Evolutionary conservation across 768 basidiomycete species (phyloP).

Genomic region (Lactifluus echinatus): DNA sequence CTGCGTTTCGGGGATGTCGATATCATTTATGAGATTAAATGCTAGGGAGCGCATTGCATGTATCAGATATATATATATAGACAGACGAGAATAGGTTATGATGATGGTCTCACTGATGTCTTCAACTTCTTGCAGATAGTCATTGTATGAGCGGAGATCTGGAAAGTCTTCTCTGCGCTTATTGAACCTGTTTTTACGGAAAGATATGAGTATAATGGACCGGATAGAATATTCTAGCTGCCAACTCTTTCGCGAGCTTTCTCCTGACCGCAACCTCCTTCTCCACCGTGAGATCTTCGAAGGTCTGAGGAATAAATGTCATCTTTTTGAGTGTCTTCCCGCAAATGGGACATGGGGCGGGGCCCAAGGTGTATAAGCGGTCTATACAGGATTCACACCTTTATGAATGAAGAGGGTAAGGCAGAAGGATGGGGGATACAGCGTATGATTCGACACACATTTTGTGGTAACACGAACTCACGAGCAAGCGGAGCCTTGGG

Average conservation of each 20-base stretch:
- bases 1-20: constrained; percentile 76
- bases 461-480: constrained; percentile 97
- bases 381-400: constrained; percentile 99
- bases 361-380: constrained; percentile 88
- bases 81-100: constrained; percentile 16
- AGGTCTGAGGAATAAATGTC: constrained; percentile 93
- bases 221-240: constrained; percentile 1
- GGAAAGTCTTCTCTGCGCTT: constrained; percentile 86
- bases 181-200: constrained; percentile 61
- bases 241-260: constrained; percentile 83
- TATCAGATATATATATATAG: constrained; percentile 11
- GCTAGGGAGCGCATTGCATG: constrained; percentile 31
- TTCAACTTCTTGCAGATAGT: constrained; percentile 94
- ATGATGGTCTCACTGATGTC: constrained; percentile 56
- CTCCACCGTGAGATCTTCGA: constrained; percentile 86
- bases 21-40: constrained; percentile 90
- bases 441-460: constrained; percentile 46
- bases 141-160: constrained; percentile 75
- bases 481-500: constrained; percentile 85
- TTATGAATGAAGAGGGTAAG: background rate
- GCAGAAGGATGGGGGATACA: background rate
- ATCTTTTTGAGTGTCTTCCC: constrained; percentile 79
- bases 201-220: background rate
- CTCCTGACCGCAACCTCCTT: constrained; percentile 88
- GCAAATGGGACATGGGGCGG: constrained; percentile 94